Evolutionary conservation across 2,329 filamentous ascomycete genomes (phyloP).

Genomic region (Diplodia mutila): DNA sequence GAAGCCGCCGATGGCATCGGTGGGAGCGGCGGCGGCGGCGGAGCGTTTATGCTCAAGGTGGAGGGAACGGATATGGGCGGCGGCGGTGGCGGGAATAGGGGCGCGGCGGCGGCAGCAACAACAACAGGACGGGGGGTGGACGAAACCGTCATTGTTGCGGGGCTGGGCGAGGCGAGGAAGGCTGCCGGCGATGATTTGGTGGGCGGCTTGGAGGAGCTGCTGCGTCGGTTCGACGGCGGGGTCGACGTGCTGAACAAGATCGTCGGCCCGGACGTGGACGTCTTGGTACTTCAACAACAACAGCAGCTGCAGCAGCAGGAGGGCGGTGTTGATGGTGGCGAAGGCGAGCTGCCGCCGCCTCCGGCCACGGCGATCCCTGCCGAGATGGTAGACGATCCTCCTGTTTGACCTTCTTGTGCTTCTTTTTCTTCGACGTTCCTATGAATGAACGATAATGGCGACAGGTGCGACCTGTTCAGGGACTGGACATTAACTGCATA

Average conservation of each 20-base stretch:
- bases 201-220: slow-evolving; percentile 41
- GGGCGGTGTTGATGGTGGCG: background rate
- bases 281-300: background rate
- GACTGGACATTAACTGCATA: background rate
- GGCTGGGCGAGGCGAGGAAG: slow-evolving; percentile 35
- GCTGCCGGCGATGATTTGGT: slow-evolving; percentile 41
- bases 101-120: slow-evolving; percentile 23
- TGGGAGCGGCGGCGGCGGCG: slow-evolving; percentile 22
- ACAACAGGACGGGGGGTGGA: slow-evolving; percentile 11
- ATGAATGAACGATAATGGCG: background rate
- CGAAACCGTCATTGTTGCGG: slow-evolving; percentile 17
- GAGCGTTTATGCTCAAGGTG: slow-evolving; percentile 63
- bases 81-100: slow-evolving; percentile 20
- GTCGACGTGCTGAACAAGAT: slow-evolving; percentile 43
- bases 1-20: slow-evolving; percentile 21
- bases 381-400: background rate
- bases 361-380: no score
- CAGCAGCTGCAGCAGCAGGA: background rate
- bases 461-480: background rate
- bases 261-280: slow-evolving; percentile 28
- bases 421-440: background rate
- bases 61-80: slow-evolving; percentile 55
- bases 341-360: background rate
- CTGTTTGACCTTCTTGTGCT: background rate
- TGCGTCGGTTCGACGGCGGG: slow-evolving; percentile 42